Evolutionary conservation across 2,329 filamentous ascomycete genomes (phyloP), one percentile per base, ranked within the genome.

Genomic region (Paraconiothyrium brasiliense): DNA sequence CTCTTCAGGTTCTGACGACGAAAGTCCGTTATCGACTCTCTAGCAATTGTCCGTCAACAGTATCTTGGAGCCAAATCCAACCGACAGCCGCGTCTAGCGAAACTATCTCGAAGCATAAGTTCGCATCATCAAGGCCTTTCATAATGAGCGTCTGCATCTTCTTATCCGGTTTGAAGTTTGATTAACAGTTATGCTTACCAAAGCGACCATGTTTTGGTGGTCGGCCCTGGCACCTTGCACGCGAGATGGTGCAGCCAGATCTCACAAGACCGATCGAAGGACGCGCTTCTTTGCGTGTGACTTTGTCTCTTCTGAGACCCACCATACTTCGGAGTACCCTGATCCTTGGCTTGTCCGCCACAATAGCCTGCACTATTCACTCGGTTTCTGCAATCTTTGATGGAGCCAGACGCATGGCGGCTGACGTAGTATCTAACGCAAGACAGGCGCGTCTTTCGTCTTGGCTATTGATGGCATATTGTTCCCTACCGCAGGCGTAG

Each of bases 111-210:
- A 5, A 61, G 56, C 60, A 56, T 59, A 14, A 55, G 24, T 16
- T 30, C 22, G 16, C 39, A 10, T 9, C 46, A 20, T 48, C 34
- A 41, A 24, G 41, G 27, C 27, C 14, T 59, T 47, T 39, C 35
- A 24, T 6, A 47, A 41, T 22, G 44, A 59, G n/a, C 39, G 24
- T 30, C 52, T 52, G 57, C 62, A 57, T 64, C 58, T 64, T 43
- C 35, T 55, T 55, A 49, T 57, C 61, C 52, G 54, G 67, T 68
- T 63, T 67, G 66, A 70, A 55, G 66, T 70, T 68, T 67, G 56
- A 68, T 70, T 62, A 64, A 13, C 55, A 39, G 44, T 47, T 61
- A 69, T 69, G 67, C 67, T 54, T 60, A 58, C 41, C 47, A 51
- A 49, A 60, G 35, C 34, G 48, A 44, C 24, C 9, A 13, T 46